These are phyloP conservation scores for Populus tomentosa DNA, from an alignment of 441 rosid species.

Conservation along the genomic window DNA sequence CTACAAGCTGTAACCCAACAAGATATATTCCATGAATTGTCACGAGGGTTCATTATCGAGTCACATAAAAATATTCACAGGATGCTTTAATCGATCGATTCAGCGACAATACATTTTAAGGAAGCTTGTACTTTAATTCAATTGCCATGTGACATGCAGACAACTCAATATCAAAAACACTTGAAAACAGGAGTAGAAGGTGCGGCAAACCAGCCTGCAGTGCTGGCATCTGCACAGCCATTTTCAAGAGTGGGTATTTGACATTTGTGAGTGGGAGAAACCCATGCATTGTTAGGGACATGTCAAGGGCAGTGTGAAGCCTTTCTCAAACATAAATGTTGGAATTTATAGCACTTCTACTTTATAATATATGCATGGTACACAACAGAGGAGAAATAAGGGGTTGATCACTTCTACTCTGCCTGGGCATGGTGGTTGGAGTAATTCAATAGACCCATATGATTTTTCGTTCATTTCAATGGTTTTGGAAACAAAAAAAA, in stretches of 20 bases:
- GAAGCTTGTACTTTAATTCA: background rate
- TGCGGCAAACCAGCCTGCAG: background rate
- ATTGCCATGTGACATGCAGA: background rate
- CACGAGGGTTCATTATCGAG: background rate
- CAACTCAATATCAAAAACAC: background rate
- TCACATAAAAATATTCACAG: background rate
- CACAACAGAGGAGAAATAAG: background rate
- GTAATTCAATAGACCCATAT: background rate
- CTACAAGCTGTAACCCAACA: background rate
- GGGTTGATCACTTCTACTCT: background rate
- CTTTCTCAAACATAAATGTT: background rate
- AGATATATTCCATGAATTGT: background rate
- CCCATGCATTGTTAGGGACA: constrained; percentile 12
- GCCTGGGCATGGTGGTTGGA: background rate
- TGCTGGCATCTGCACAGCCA: constrained; percentile 2
- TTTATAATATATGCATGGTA: background rate
- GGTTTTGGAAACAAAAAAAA: background rate
- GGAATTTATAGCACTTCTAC: background rate
- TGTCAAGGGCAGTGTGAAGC: constrained; percentile 1
- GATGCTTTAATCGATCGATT: background rate
- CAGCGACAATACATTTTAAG: background rate
- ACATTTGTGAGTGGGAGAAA: background rate
- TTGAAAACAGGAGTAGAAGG: background rate
- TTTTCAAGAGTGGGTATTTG: constrained; percentile 8
- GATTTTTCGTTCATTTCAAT: background rate